Conservation (phyloP, 2,329 filamentous ascomycete species). For the Zymoseptoria pseudotritici region DNA sequence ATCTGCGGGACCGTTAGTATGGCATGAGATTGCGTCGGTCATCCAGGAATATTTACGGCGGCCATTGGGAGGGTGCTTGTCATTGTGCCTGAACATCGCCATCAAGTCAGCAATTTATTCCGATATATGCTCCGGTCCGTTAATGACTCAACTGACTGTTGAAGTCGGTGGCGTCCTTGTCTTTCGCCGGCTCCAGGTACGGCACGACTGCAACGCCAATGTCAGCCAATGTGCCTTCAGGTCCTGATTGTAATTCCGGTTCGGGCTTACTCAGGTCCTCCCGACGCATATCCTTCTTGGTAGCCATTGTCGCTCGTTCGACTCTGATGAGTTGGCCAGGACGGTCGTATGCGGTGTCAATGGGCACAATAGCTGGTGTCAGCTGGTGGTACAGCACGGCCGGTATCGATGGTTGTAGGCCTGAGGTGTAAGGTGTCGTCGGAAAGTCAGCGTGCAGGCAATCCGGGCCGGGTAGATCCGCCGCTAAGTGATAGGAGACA, state of each 20-base stretch:
- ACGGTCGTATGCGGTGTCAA: neutral
- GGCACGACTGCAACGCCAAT: constrained; percentile 62
- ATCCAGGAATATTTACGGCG: constrained; percentile 48
- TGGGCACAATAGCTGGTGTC: neutral
- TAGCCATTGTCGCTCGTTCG: constrained; percentile 46
- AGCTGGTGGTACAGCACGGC: neutral
- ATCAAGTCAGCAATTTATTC: neutral
- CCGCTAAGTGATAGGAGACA: too few species aligned
- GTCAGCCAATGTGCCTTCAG: constrained; percentile 2
- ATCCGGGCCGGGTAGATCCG: too few species aligned
- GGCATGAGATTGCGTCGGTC: constrained; percentile 1
- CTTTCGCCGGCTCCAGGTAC: constrained; percentile 67
- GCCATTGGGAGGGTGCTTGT: constrained; percentile 87
- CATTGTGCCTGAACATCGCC: constrained; percentile 45
- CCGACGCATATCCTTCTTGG: constrained; percentile 69
- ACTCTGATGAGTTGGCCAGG: neutral
- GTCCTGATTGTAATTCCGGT: neutral
- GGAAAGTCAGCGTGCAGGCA: too few species aligned
- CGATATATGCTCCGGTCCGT: neutral
- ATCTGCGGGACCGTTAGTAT: constrained; percentile 32
- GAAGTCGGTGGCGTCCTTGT: constrained; percentile 58
- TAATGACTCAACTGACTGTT: constrained; percentile 40
- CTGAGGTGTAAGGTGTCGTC: too few species aligned
- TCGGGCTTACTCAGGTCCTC: constrained; percentile 58
- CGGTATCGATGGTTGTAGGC: too few species aligned